Percentiles rank a stretch among this genome's conserved stretches.
These are phyloP conservation scores for Cerioporus squamosus DNA, from an alignment of 1,284 basidiomycete genomes.

Conservation along the genomic window DNA sequence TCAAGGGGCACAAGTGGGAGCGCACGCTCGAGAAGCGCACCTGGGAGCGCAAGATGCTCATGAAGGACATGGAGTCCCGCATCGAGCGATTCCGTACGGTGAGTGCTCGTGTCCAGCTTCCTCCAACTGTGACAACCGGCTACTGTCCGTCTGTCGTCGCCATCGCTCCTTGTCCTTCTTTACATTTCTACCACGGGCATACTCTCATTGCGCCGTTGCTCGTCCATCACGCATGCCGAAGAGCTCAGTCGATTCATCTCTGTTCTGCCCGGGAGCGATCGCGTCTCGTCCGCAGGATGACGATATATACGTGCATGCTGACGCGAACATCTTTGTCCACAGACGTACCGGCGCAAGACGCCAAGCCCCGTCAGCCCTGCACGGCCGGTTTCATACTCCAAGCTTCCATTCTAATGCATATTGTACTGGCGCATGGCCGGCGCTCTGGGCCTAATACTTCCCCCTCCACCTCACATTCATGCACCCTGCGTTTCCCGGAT, in stretches of 20 bases:
- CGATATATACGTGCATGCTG: not conserved
- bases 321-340: not conserved
- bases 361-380: slow-evolving; percentile 29
- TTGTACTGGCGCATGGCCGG: slow-evolving; percentile 4
- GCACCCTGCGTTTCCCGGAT: not conserved
- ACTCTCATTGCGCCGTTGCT: not conserved
- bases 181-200: not conserved
- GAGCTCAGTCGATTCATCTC: not conserved
- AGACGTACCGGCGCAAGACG: slow-evolving; percentile 29
- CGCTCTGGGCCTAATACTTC: slow-evolving; percentile 1
- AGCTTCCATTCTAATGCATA: slow-evolving; percentile 29
- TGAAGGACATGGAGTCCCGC: slow-evolving; percentile 70
- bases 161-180: not conserved
- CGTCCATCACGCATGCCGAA: no score
- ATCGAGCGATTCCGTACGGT: slow-evolving; percentile 68
- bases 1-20: slow-evolving; percentile 87
- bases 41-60: slow-evolving; percentile 52
- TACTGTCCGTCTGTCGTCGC: slow-evolving; percentile 23
- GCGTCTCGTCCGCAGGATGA: not conserved
- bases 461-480: not conserved
- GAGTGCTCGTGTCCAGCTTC: slow-evolving; percentile 31
- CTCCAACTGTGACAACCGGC: not conserved
- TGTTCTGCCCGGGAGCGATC: not conserved
- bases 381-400: slow-evolving; percentile 25
- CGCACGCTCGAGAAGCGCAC: slow-evolving; percentile 50